phyloP scores from a whole-genome alignment of 495 filamentous ascomycete genomes.

The Umbilicaria muhlenbergii region DNA sequence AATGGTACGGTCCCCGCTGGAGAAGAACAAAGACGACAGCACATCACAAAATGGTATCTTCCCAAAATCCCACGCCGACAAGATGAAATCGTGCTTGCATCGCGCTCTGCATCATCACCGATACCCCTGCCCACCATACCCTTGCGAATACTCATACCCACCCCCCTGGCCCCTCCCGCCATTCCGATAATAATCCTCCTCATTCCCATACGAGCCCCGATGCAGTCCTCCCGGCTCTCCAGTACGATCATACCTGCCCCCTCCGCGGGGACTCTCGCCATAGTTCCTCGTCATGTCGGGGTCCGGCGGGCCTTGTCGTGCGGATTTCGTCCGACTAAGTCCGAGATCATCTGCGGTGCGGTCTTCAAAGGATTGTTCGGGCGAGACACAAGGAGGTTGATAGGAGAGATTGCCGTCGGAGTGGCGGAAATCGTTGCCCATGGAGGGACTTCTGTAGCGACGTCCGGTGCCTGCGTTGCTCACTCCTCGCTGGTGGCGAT shows the following conservation, averaged over 20 bases:
- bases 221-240: not conserved
- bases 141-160: slow-evolving; percentile 11
- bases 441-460: slow-evolving; percentile 13
- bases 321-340: slow-evolving; percentile 9
- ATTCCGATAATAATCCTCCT: slow-evolving; percentile 14
- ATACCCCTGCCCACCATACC: slow-evolving; percentile 9
- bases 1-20: no score
- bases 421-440: slow-evolving; percentile 12
- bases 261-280: slow-evolving; percentile 11
- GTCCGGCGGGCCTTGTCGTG: slow-evolving; percentile 8
- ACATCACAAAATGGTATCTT: no score
- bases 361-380: slow-evolving; percentile 10
- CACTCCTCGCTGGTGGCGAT: slow-evolving; percentile 9
- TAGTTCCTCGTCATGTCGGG: slow-evolving; percentile 9
- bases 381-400: slow-evolving; percentile 4
- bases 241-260: slow-evolving; percentile 10
- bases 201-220: slow-evolving; percentile 7
- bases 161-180: slow-evolving; percentile 5
- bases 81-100: no score
- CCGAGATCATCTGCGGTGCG: slow-evolving; percentile 11
- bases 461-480: slow-evolving; percentile 2
- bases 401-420: slow-evolving; percentile 12
- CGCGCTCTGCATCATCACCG: not conserved
- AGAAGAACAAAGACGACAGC: no score
- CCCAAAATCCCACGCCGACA: no score